These are phyloP conservation scores for Apium graveolens DNA, from an alignment of 129 eudicot species.

Conservation along the genomic window DNA sequence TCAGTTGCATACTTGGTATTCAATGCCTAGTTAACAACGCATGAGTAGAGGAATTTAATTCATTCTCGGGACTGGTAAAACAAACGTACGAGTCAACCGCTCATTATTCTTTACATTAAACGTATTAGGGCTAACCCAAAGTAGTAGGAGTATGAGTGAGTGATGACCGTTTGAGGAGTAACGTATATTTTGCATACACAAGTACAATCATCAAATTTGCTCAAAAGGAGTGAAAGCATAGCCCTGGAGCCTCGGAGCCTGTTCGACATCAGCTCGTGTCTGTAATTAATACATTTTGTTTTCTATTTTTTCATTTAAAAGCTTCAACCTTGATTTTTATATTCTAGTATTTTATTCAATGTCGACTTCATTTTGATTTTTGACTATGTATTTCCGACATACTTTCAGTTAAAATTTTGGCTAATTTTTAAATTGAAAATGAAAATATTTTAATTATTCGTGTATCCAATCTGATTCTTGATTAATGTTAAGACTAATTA, in stretches of 20 bases:
- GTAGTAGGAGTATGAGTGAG: background rate
- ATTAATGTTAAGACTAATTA: too few relatives aligned
- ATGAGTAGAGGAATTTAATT: background rate
- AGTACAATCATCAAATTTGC: background rate
- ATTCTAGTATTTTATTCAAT: too few relatives aligned
- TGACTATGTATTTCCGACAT: too few relatives aligned
- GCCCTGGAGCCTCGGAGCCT: background rate
- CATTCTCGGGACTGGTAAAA: background rate
- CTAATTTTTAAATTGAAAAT: too few relatives aligned
- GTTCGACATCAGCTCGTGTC: background rate
- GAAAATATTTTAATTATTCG: too few relatives aligned
- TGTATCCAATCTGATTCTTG: too few relatives aligned
- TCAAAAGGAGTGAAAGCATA: background rate
- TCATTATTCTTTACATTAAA: background rate
- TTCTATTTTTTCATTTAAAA: background rate
- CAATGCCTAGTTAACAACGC: background rate
- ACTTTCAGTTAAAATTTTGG: too few relatives aligned
- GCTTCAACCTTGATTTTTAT: too few relatives aligned
- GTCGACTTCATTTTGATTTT: too few relatives aligned
- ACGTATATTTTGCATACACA: background rate
- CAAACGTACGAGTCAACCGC: background rate
- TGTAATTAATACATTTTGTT: background rate
- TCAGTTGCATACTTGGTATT: too few relatives aligned
- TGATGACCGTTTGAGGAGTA: constrained; percentile 1
- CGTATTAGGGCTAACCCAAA: background rate